These are phyloP conservation scores for Colletotrichum salicis DNA, from an alignment of 2,329 filamentous ascomycete genomes.

Conservation along the genomic window DNA sequence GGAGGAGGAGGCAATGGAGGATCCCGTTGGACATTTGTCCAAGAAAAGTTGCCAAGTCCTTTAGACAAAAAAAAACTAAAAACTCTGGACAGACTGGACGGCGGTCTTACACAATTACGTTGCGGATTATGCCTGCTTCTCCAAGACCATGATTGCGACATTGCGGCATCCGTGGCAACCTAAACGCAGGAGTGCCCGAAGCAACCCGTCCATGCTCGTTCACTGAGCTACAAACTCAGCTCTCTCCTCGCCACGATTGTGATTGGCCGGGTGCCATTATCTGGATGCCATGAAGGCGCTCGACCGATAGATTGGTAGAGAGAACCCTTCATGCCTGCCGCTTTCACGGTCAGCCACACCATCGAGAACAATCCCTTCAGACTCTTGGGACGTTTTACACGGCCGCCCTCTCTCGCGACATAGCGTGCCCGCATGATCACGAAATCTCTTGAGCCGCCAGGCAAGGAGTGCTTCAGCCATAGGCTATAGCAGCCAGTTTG, in stretches of 20 bases:
- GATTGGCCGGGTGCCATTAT: conserved; percentile 6
- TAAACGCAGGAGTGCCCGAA: background rate
- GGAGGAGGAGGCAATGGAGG: too few relatives aligned
- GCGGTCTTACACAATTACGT: background rate
- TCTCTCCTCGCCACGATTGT: background rate
- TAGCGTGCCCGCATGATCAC: background rate
- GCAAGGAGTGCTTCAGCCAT: background rate
- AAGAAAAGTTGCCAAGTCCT: background rate
- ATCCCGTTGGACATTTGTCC: background rate
- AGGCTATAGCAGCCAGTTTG: background rate
- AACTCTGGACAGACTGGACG: conserved; percentile 8
- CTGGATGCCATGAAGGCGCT: conserved; percentile 9
- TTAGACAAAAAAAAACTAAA: background rate
- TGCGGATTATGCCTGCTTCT: conserved; percentile 16
- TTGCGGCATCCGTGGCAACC: conserved; percentile 9
- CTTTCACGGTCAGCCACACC: background rate
- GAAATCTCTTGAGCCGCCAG: background rate
- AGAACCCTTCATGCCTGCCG: background rate
- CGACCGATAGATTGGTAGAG: background rate
- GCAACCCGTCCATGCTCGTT: background rate
- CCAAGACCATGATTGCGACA: background rate
- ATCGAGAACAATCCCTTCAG: background rate
- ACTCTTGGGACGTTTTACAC: conserved; percentile 18
- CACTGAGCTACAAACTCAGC: background rate
- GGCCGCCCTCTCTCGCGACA: background rate